Conservation (phyloP, 108 stramenopile species). For the Nannochloropsis gaditana region DNA sequence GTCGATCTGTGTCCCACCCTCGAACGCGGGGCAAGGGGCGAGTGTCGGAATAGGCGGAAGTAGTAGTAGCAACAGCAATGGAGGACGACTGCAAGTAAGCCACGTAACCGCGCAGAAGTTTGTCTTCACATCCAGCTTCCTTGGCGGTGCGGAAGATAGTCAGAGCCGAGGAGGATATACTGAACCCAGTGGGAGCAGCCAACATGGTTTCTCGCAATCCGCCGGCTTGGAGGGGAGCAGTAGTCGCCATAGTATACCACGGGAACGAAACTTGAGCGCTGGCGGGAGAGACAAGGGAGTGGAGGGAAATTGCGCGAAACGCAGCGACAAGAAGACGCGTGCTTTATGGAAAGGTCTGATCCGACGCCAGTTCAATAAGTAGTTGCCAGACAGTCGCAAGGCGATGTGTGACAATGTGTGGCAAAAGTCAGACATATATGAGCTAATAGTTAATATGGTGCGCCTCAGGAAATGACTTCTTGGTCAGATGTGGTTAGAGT, state of each 20-base stretch:
- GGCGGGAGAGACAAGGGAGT: neutral
- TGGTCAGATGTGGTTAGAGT: no score
- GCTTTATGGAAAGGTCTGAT: conserved; percentile 17
- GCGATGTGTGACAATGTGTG: no score
- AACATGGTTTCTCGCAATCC: neutral
- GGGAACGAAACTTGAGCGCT: neutral
- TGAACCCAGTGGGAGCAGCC: neutral
- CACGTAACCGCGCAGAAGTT: conserved; percentile 3
- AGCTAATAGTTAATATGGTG: no score
- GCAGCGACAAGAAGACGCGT: neutral
- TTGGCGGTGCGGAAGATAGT: neutral
- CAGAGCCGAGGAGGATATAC: neutral
- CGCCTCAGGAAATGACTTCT: no score
- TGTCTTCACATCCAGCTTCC: neutral
- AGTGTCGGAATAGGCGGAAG: neutral
- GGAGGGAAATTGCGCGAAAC: neutral
- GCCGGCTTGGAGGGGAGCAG: neutral
- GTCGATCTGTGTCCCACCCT: neutral
- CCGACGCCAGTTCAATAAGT: conserved; percentile 12
- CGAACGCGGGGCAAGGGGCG: neutral
- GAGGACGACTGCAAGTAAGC: neutral
- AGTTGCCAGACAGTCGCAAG: neutral
- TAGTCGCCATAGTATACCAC: neutral
- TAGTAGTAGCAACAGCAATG: neutral
- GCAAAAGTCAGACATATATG: no score